These are phyloP conservation scores for Epichloe sibirici DNA, from an alignment of 2,329 filamentous ascomycete species.

Conservation along the genomic window DNA sequence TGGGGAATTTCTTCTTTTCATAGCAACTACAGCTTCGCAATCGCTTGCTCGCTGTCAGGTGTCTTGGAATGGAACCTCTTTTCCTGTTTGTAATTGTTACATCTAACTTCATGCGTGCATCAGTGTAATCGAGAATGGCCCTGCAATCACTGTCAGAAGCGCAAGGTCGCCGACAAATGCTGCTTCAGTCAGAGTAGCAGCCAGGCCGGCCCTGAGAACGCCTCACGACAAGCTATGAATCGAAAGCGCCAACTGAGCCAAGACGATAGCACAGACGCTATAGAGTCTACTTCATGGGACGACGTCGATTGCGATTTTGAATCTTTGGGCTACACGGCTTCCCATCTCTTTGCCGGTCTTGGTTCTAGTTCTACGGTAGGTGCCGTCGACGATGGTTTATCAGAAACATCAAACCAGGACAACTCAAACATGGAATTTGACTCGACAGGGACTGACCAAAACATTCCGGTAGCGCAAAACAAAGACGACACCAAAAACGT, in stretches of 20 bases:
- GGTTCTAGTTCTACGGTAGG: conserved; percentile 1
- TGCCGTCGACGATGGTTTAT: not conserved
- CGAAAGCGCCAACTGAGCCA: conserved; percentile 14
- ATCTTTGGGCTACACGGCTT: conserved; percentile 23
- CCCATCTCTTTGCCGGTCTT: conserved; percentile 19
- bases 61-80: not conserved
- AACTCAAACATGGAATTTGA: not conserved
- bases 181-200: conserved; percentile 15
- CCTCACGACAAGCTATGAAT: conserved; percentile 8
- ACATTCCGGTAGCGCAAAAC: conserved; percentile 8
- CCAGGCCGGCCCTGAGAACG: conserved; percentile 13
- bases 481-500: conserved; percentile 9
- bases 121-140: conserved; percentile 29
- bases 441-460: not conserved
- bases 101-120: not conserved
- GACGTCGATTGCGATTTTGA: conserved; percentile 19
- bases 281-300: conserved; percentile 13
- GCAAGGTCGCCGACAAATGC: conserved; percentile 26
- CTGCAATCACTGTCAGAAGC: conserved; percentile 27
- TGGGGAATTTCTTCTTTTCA: not conserved
- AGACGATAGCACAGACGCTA: conserved; percentile 9
- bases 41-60: not conserved
- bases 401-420: not conserved
- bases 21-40: not conserved
- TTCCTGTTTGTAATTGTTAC: not conserved